Base-by-base conservation (phyloP, 1,284 basidiomycete species). In the Gastroboletus turbinatus region DNA sequence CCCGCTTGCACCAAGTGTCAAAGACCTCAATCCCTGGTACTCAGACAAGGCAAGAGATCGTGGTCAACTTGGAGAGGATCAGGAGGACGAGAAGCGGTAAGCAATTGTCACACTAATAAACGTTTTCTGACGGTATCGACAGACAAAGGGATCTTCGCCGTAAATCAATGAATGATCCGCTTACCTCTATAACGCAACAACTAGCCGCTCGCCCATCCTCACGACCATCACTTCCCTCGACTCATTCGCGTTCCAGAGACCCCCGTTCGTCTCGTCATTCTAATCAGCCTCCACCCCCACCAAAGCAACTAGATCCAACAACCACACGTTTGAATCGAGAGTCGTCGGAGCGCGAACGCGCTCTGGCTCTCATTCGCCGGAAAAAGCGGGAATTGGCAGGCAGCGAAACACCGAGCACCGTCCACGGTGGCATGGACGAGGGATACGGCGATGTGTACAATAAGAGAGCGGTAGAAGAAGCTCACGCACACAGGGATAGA, bases 21-120 rank as follows among this genome's bases (percentile, higher is more conserved):
- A 90, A 62, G 90, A 92, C 59, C 78, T 90, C 16, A 84, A 82
- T 25, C 88, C 89, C 3, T 92, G 90, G 90, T 92, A 92, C 67
- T 83, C 83, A 1, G 75, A 61, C 60, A 67, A 23, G 70, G 70
- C 53, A 58, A 76, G 57, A 62, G 69, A 23, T 63, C 71, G 46
- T 67, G 77, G 47, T 73, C 76, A 50, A 63, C n/a, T 56, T 1
- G 43, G 51, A 42, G 60, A 63, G 2, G 59, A 69, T 32, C 38
- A 60, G 14, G 29, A 63, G 32, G 62, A 67, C 30, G 58, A 70
- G 52, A 52, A 16, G 50, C 62, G 67, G 70, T 59, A n/a, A 32
- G 53, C 2, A 17, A 63, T 72, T 10, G 1, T 29, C 3, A 25
- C 16, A 23, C 5, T 9, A 0, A 9, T 16, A 1, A 29, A 23